Evolutionary conservation across 305 asterid species (phyloP), one percentile per base, ranked within the genome.

Genomic region (Caryopteris hybrid): DNA sequence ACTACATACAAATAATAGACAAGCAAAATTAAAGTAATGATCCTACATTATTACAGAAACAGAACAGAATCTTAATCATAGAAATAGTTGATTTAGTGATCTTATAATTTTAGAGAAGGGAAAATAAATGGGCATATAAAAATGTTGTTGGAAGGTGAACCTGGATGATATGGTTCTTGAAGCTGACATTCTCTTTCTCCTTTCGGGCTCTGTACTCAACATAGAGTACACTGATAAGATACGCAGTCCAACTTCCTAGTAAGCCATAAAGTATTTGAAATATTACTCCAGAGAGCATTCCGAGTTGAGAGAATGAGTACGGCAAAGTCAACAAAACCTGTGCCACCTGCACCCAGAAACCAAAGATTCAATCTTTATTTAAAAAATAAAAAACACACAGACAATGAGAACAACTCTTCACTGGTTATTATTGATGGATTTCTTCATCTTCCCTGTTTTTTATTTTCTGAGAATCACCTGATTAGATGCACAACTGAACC

Each of bases 221-320:
- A 75, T 85, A 85, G 41, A 85, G 88, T 3, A 81, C 83, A 66
- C 88, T 81, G 47, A 85, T 83, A 57, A 85, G 84, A 48, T 85
- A 85, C 38, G 91, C 91, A 48, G 91, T 85, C 91, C 91, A 85
- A 38, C 91, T 83, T 8, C 91, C 91, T n/a, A 85, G 70, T 13
- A 83, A 0, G 9, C 91, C 91, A 69, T 85, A 85, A 67, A 83
- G 83, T 4, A 85, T 53, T 74, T 85, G 91, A 11, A 85, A 34
- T 42, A 77, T 10, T 1, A 85, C 63, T 61, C 91, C 91, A 6
- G 91, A 85, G 22, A 83, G 64, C 86, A 85, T 73, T 9, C 91
- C 91, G 70, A 85, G 64, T 79, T 85, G 91, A 23, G 91, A 81
- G 73, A 85, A 85, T 23, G 91, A 85, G 77, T 79, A 85, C 41